These are phyloP conservation scores for Fusarium sp. DNA, from an alignment of 2,329 filamentous ascomycete genomes.

Conservation along the genomic window DNA sequence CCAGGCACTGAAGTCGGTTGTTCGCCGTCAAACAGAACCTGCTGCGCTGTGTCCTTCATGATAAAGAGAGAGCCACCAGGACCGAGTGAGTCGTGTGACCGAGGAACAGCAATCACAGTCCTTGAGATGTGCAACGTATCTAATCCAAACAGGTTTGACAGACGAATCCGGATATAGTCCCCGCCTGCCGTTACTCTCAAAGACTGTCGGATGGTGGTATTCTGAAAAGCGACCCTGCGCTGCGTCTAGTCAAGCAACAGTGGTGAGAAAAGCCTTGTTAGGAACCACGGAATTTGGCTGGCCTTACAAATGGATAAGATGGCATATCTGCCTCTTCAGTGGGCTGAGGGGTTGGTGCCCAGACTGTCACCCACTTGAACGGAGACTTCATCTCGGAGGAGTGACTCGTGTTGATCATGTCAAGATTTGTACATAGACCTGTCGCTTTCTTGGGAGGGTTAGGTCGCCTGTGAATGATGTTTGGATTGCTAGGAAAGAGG, in stretches of 20 bases:
- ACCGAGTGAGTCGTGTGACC: not conserved
- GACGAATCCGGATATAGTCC: not conserved
- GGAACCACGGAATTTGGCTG: not conserved
- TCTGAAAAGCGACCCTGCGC: not conserved
- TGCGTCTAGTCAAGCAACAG: not conserved
- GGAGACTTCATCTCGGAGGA: not conserved
- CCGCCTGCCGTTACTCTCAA: not conserved
- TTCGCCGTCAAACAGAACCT: not conserved
- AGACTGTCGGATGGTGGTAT: not conserved
- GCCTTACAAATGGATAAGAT: not conserved
- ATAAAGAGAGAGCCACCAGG: not conserved
- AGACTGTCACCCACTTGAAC: not conserved
- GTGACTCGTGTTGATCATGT: rapidly evolving
- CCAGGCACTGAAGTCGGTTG: not conserved
- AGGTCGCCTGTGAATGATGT: not conserved
- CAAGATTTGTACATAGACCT: not conserved
- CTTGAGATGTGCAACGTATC: not conserved
- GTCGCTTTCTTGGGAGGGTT: too few species aligned
- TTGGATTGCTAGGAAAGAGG: not conserved
- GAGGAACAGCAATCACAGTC: not conserved
- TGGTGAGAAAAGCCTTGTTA: not conserved
- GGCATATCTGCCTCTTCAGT: not conserved
- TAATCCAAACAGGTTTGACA: not conserved
- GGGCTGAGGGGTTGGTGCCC: not conserved
- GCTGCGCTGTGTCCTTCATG: not conserved